These are phyloP conservation scores for Groenewaldozyma auringiensis DNA, from an alignment of 1,139 yeast genomes.

Conservation along the genomic window DNA sequence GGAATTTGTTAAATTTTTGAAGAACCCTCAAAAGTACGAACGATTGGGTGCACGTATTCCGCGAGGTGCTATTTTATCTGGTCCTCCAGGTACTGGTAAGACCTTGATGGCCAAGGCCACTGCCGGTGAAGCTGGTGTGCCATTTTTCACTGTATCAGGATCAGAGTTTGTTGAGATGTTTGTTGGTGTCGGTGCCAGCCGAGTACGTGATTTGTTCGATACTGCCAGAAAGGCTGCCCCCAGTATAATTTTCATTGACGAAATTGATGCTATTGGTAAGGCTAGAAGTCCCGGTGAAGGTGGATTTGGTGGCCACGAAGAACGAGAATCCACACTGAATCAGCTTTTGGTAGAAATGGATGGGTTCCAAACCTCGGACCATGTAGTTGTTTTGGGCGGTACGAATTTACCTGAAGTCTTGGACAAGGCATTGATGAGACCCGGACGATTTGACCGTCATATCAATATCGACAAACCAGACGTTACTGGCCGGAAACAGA, in stretches of 20 bases:
- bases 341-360: constrained; percentile 97
- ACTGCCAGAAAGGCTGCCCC: constrained; percentile 94
- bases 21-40: constrained; percentile 86
- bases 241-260: constrained; percentile 89
- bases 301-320: constrained; percentile 82
- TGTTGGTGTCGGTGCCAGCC: constrained; percentile 96
- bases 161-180: constrained; percentile 99
- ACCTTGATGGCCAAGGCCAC: constrained; percentile 94
- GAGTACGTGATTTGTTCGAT: constrained; percentile 90
- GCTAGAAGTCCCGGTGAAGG: constrained; percentile 78
- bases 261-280: constrained; percentile 96
- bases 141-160: constrained; percentile 90
- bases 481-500: constrained; percentile 84
- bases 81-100: constrained; percentile 99
- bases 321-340: constrained; percentile 91
- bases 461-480: constrained; percentile 89
- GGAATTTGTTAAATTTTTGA: constrained; percentile 92
- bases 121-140: constrained; percentile 98
- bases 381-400: constrained; percentile 94
- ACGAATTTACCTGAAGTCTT: constrained; percentile 91
- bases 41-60: constrained; percentile 93
- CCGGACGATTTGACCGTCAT: constrained; percentile 95
- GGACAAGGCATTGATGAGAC: constrained; percentile 88
- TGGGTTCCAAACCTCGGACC: constrained; percentile 84
- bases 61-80: constrained; percentile 92